phyloP scores from a whole-genome alignment of 495 filamentous ascomycete genomes.

The Astrothelium macrocarpum region DNA sequence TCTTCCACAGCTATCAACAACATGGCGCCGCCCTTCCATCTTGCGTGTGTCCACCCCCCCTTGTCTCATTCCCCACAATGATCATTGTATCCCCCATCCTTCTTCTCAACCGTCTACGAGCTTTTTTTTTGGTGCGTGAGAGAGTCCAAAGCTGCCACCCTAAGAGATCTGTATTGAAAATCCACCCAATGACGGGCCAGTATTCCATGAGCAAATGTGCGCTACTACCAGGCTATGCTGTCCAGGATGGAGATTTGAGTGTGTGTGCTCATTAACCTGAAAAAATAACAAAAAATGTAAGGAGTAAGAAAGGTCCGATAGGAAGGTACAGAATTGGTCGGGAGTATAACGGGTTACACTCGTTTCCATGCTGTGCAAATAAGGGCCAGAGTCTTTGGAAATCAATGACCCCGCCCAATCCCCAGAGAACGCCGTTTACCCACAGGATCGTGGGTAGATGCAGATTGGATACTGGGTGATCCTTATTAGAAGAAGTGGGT shows the following conservation, averaged over 20 bases:
- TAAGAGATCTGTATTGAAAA: slow-evolving; percentile 7
- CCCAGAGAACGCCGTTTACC: background rate
- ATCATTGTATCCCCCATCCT: background rate
- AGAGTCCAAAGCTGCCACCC: slow-evolving; percentile 4
- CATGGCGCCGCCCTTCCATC: background rate
- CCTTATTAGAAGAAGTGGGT: slow-evolving; percentile 88
- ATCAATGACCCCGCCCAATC: background rate
- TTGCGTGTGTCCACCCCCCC: background rate
- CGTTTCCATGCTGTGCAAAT: background rate
- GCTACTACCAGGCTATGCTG: slow-evolving; percentile 6
- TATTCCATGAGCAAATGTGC: background rate
- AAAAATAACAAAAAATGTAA: background rate
- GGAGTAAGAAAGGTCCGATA: background rate
- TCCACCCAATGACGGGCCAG: background rate
- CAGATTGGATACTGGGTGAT: slow-evolving; percentile 8
- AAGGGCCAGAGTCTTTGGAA: background rate
- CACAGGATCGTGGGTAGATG: background rate
- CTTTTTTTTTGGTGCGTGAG: background rate
- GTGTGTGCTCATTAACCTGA: slow-evolving; percentile 4
- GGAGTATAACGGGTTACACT: background rate
- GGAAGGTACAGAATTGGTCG: background rate
- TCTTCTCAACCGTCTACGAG: background rate
- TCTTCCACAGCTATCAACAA: slow-evolving; percentile 4
- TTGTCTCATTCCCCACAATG: background rate
- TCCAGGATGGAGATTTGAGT: background rate